Percentiles rank a stretch among this genome's conserved stretches.
phyloP scores from a whole-genome alignment of 225 moss, liverwort and hornwort species.

The Pseudisothecium myosuroides region DNA sequence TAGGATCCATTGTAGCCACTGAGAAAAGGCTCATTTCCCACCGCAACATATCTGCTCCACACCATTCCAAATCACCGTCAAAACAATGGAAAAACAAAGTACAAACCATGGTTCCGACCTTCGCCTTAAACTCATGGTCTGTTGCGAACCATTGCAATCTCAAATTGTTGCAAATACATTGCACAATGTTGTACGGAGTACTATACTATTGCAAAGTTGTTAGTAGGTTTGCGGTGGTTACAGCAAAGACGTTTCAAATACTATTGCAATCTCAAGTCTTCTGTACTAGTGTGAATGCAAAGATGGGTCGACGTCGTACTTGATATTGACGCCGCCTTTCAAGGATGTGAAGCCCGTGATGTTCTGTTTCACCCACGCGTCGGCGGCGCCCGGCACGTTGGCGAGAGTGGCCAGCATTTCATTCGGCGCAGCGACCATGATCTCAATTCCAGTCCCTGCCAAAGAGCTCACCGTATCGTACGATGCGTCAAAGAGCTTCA shows the following conservation, averaged over 20 bases:
- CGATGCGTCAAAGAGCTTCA: conserved; percentile 40
- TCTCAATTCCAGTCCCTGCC: conserved; percentile 53
- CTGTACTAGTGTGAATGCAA: not conserved
- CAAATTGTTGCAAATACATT: not conserved
- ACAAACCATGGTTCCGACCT: not conserved
- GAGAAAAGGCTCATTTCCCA: conserved; percentile 91
- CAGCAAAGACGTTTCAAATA: not conserved
- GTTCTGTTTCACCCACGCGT: conserved; percentile 63
- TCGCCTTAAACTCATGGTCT: not conserved
- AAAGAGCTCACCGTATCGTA: conserved; percentile 43
- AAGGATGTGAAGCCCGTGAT: conserved; percentile 31
- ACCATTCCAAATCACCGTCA: not conserved
- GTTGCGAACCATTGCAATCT: not conserved
- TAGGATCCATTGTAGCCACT: conserved; percentile 56
- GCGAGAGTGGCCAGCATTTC: conserved; percentile 58
- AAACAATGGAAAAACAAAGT: not conserved
- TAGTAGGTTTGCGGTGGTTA: not conserved
- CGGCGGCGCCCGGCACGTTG: conserved; percentile 22
- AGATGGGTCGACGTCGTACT: conserved; percentile 2
- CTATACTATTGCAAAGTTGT: not conserved
- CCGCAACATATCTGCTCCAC: conserved; percentile 61
- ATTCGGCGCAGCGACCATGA: conserved; percentile 86
- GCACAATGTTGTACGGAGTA: not conserved
- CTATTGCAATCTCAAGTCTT: not conserved
- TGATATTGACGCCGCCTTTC: conserved; percentile 63